Base-by-base conservation (phyloP, 768 basidiomycete species). In the Boletellus emodensis region DNA sequence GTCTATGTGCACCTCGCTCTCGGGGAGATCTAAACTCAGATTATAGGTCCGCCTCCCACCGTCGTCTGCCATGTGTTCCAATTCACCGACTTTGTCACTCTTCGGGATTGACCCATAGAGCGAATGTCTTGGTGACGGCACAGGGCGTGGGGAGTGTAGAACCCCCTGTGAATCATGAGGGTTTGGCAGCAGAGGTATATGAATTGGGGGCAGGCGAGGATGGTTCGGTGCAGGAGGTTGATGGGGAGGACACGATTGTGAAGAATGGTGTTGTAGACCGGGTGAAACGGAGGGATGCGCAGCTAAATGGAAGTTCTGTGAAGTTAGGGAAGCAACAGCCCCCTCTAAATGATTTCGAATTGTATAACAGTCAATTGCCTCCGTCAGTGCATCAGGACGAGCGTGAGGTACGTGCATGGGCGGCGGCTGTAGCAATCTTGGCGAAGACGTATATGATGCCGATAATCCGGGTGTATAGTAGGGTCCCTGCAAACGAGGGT, bases 41-140 rank as follows among this genome's bases (percentile, higher is more conserved):
- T 72, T 60, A 18, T 50, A 41, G 8, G 54, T 57, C 18, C 56
- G 55, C 46, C 54, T 59, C 15, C 61, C 75, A 1, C 79, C 82
- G 49, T 77, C 77, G 30, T 80, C 84, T 0, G 85, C 88, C 74
- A 92, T 82, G 64, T 77, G 75, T 68, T 91, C 90, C 46, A 91
- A 72, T 53, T 76, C 72, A 51, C 81, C 80, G 7, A 91, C 86
- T n/a, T 81, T 62, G 4, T 53, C 42, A n/a, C 60, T 66, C 42
- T 56, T 68, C n/a, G 67, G 62, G 13, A 56, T 32, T n/a, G 49
- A 47, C 13, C 53, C 61, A 15, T 44, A 17, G 7, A 56, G 81
- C 0, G 82, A 80, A 37, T 75, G 74, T 55, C 84, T 85, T 6
- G 86, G 85, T 0, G 85, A 86, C 15, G 80, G 74, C 45, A 84